Evolutionary conservation across 768 basidiomycete genomes (phyloP), one percentile per base, ranked within the genome.

Genomic region (Rhizopogon vesiculosus): DNA sequence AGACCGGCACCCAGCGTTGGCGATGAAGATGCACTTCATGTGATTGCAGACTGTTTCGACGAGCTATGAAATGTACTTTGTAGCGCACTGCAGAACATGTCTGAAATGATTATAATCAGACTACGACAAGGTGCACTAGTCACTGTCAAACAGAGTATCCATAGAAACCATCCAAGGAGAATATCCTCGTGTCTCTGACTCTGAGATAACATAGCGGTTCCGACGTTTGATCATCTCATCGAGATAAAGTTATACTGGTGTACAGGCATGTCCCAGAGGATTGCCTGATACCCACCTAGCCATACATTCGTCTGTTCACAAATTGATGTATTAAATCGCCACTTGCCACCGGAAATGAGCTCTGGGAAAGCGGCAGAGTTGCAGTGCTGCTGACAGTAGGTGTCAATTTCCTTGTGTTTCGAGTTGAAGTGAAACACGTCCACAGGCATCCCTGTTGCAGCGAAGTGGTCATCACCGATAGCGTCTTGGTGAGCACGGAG

Each of bases 251-350:
- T 64, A 42, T 59, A 68, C n/a, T 42, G 33, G 18, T 54, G 42
- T 16, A 45, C 52, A 25, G 45, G 5, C 71, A 72, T 69, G 55
- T 69, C 67, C 6, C 65, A 54, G 5, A 66, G 56, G 33, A 72
- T 70, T 0, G 69, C 50, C 33, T 65, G 62, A 54, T 64, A 72
- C 0, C 66, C 66, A 3, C 64, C 68, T 22, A 73, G 57, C 72
- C 72, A 74, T 15, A 59, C 65, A 55, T 74, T 74, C 0, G 64
- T 62, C 54, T 72, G 67, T 52, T 74, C 71, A 13, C 68, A 69
- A 10, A 58, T 60, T 2, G 72, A 74, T 1, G 70, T 68, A 54
- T 72, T 72, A 65, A 73, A 73, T 5, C 33, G 25, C 69, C 70
- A 71, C 12, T 53, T 57, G 1, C 59, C 61, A n/a, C 55, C 51